Conservation (phyloP, 257 asterid species). For the Avicennia marina region DNA sequence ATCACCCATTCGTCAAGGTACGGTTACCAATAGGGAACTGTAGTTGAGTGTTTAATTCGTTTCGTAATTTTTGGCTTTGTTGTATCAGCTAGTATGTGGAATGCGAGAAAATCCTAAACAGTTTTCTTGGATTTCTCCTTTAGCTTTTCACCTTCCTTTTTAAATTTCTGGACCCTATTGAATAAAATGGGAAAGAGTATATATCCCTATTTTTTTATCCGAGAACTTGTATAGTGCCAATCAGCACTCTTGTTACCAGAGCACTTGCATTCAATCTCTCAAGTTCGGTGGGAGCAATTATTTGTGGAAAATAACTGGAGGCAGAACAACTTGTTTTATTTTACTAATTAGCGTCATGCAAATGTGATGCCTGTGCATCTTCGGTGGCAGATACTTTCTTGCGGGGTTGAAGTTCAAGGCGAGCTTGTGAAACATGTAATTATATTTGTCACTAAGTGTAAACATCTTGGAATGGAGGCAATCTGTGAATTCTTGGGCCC, state of each 20-base stretch:
- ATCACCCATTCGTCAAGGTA: constrained; percentile 86
- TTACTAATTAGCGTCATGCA: background rate
- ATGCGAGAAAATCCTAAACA: no score
- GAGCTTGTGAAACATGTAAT: constrained; percentile 80
- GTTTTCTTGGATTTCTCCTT: no score
- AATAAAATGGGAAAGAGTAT: background rate
- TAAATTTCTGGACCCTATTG: background rate
- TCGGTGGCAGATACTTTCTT: constrained; percentile 57
- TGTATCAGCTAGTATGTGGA: no score
- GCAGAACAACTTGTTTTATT: background rate
- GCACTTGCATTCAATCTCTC: background rate
- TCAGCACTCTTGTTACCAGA: no score
- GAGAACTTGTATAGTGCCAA: no score
- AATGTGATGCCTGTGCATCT: no score
- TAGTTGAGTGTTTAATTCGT: no score
- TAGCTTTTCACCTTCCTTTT: background rate
- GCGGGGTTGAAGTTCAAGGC: constrained; percentile 55
- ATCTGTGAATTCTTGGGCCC: constrained; percentile 84
- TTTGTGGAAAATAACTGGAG: background rate
- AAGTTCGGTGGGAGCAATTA: no score
- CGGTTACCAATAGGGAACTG: no score
- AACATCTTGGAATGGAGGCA: constrained; percentile 52
- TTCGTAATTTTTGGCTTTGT: no score
- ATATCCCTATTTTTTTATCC: no score
- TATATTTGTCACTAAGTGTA: constrained; percentile 57